Conservation (phyloP, 1,284 basidiomycete genomes). For the Moniliophthora roreri region DNA sequence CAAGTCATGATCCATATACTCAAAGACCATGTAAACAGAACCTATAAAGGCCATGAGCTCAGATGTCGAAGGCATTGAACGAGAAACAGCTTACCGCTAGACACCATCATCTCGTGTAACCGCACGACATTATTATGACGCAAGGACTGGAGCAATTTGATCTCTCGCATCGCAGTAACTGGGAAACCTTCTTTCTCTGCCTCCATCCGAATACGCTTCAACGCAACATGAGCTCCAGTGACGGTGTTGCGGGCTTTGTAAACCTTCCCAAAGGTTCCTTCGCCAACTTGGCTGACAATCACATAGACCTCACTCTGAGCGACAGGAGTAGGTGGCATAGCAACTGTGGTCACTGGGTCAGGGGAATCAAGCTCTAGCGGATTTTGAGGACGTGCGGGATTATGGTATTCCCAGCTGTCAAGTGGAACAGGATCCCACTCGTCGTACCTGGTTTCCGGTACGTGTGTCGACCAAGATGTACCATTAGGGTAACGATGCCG, state of each 20-base stretch:
- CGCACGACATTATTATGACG: slow-evolving; percentile 89
- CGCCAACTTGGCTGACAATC: slow-evolving; percentile 93
- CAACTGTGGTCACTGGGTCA: not conserved
- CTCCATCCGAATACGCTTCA: slow-evolving; percentile 99
- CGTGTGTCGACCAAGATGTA: too few relatives aligned
- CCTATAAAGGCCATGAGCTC: slow-evolving; percentile 46
- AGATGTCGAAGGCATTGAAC: not conserved
- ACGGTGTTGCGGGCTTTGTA: slow-evolving; percentile 92
- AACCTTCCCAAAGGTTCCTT: slow-evolving; percentile 99
- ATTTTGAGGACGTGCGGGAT: too few relatives aligned
- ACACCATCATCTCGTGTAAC: slow-evolving; percentile 98
- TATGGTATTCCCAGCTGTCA: too few relatives aligned
- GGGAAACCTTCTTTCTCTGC: slow-evolving; percentile 97
- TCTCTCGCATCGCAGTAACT: slow-evolving; percentile 98
- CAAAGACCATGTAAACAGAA: slow-evolving; percentile 98
- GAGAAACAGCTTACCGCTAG: slow-evolving; percentile 72
- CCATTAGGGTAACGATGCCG: too few relatives aligned
- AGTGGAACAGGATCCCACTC: too few relatives aligned
- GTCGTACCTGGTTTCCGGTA: too few relatives aligned
- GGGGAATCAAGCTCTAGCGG: not conserved
- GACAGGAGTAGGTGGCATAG: slow-evolving; percentile 20
- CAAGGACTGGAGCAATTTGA: slow-evolving; percentile 93
- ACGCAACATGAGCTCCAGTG: slow-evolving; percentile 78
- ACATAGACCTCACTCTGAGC: slow-evolving; percentile 72
- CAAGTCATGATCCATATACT: slow-evolving; percentile 99